Base-by-base conservation (phyloP, 2,329 filamentous ascomycete species). In the Apiospora marii region DNA sequence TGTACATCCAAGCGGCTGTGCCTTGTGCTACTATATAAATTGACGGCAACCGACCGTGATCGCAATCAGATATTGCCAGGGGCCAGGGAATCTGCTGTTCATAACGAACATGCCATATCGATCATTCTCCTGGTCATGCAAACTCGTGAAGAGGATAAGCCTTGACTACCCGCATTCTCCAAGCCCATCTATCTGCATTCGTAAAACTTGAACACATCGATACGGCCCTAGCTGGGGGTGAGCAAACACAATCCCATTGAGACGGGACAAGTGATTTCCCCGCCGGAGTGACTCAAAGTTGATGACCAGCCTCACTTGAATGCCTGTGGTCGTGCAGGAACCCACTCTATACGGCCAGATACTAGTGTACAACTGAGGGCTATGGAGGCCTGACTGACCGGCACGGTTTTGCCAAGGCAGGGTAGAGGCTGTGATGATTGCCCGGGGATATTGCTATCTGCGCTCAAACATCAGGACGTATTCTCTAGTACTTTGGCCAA, bases 381-480 rank as follows among this genome's bases (percentile, higher is more conserved):
- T 34, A 37, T 61, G 30, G 53, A 61, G 19, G 53, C 53, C 30
- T 61, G 27, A 3, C 27, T 61, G 53, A 22, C 34, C 27, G 30
- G 22, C 30, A 61, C 16, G 22, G 19, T 12, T 61, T 22, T 37
- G 30, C 16, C 53, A 37, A 61, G 30, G 27, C 27, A 30, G 27
- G 53, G 22, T 13, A 49, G n/a, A 7, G 14, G 44, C n/a, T 22
- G 46, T 22, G 46, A 49, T n/a, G 46, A 22, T 10, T 22, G 30
- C 58, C 34, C 8, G 58, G n/a, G n/a, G 58, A 64, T 6, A 14
- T 10, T 41, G 34, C 19, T 64, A 64, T 34, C 83, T 83, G 3
- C 88, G 87, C 48, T 89, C 87, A 73, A 98, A 87, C 94, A 98
- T 96, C 73, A 98, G 82, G n/a, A 99, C 94, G 82, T 98, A 99